These are phyloP conservation scores for Cytospora piceae DNA, from an alignment of 2,329 filamentous ascomycete genomes.

Conservation along the genomic window DNA sequence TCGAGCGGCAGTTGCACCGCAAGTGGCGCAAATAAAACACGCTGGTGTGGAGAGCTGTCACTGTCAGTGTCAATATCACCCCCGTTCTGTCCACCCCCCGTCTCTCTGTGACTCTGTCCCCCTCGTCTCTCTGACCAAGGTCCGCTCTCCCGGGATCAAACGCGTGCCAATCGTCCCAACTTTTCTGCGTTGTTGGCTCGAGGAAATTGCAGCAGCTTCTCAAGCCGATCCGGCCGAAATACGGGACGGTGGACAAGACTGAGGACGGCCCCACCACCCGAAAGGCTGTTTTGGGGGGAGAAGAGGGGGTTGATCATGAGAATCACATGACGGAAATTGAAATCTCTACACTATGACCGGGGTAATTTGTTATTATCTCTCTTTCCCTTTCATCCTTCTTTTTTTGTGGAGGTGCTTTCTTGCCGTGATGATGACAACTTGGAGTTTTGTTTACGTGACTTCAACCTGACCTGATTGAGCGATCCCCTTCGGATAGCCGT, in stretches of 20 bases:
- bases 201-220: background rate
- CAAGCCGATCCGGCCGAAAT: background rate
- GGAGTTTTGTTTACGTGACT: background rate
- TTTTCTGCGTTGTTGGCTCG: background rate
- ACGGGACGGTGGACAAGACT: background rate
- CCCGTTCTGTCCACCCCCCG: background rate
- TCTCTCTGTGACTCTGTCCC: too few species aligned
- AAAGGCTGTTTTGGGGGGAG: background rate
- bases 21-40: background rate
- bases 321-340: background rate
- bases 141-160: conserved; percentile 21
- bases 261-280: background rate
- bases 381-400: background rate
- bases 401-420: background rate
- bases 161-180: conserved; percentile 3
- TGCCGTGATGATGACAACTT: background rate
- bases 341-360: background rate
- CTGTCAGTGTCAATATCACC: background rate
- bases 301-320: background rate
- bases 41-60: conserved; percentile 2
- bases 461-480: background rate
- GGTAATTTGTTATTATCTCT: background rate
- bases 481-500: background rate
- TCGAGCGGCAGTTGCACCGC: conserved; percentile 4
- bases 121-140: too few species aligned